These are phyloP conservation scores for Gracilaria vermiculophylla DNA, from an alignment of 23 red algal species.

Conservation along the genomic window DNA sequence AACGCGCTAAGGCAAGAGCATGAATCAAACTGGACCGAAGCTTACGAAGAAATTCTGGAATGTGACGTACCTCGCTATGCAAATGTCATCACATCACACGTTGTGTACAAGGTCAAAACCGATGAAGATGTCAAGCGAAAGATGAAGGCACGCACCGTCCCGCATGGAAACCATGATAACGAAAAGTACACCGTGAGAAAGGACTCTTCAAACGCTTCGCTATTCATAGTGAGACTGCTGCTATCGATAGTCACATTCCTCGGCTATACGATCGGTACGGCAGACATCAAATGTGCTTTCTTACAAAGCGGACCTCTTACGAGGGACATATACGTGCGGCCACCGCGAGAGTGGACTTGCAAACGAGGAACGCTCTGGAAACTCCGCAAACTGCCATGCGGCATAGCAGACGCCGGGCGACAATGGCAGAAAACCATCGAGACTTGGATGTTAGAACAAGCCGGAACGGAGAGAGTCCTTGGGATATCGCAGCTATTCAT, in stretches of 20 bases:
- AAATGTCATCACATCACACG: conserved; percentile 27
- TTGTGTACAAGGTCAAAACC: conserved; percentile 40
- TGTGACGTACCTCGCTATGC: background rate
- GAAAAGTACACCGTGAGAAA: conserved; percentile 41
- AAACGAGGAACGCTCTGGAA: background rate
- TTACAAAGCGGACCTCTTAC: conserved; percentile 27
- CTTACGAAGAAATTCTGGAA: conserved; percentile 1
- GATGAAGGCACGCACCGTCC: conserved; percentile 16
- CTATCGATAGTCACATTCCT: conserved; percentile 24
- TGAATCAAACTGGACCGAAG: conserved; percentile 9
- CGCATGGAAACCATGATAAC: conserved; percentile 23
- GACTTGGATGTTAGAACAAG: background rate
- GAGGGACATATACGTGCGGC: conserved; percentile 13
- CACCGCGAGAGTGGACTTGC: conserved; percentile 19
- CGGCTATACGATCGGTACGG: background rate
- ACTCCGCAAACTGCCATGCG: conserved; percentile 28
- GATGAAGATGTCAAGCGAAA: conserved; percentile 1
- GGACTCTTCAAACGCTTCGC: conserved; percentile 26
- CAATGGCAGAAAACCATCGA: conserved; percentile 20
- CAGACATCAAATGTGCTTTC: conserved; percentile 16
- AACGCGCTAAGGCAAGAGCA: conserved; percentile 9
- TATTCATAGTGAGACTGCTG: conserved; percentile 21
- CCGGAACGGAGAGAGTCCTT: background rate
- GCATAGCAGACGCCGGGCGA: conserved; percentile 28
- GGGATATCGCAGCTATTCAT: conserved; percentile 11